Base-by-base conservation (phyloP, 1,284 basidiomycete genomes). In the Cerrena zonata region DNA sequence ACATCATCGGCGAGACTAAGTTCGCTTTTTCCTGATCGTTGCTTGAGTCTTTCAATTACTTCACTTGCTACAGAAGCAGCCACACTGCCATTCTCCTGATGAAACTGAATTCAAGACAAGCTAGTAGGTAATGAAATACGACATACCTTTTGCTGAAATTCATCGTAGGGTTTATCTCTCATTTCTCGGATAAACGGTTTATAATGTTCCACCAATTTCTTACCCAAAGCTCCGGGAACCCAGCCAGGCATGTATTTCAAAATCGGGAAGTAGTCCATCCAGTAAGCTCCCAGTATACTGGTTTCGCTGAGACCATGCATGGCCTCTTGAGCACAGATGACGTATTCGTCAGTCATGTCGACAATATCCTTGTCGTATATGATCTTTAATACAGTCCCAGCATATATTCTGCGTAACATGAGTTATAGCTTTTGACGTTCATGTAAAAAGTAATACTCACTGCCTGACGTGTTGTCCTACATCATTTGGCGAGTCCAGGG, bases 221-320 rank as follows among this genome's bases (percentile, higher is more conserved):
- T 58, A 70, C 76, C 73, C 1, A 59, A 60, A 0, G 68, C 65
- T 4, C 72, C 72, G 2, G 73, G 73, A 41, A 73, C 54, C 70
- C 71, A 74, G 7, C 48, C 56, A 0, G 73, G 73, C 11, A 74
- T 50, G 45, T 70, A 59, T 1, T 45, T 43, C 5, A 58, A 47
- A 10, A 54, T 51, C 0, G 57, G 56, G 5, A 58, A 48, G 2
- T 50, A 46, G 7, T 60, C 52, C 2, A 59, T 47, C 27, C 40
- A 50, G 25, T 54, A 58, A 18, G 19, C 39, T 1, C 55, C 57
- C 0, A 50, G 52, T 1, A 41, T 39, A 24, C 21, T 10, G 3
- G 40, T 23, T 11, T 3, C 25, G 7, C 7, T 23, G 4, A 43
- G 21, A 15, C 36, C 37, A 7, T 53, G 48, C 21, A 55, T 2